Evolutionary conservation across 1,284 basidiomycete genomes (phyloP).

Genomic region (Ceratobasidium sp.): DNA sequence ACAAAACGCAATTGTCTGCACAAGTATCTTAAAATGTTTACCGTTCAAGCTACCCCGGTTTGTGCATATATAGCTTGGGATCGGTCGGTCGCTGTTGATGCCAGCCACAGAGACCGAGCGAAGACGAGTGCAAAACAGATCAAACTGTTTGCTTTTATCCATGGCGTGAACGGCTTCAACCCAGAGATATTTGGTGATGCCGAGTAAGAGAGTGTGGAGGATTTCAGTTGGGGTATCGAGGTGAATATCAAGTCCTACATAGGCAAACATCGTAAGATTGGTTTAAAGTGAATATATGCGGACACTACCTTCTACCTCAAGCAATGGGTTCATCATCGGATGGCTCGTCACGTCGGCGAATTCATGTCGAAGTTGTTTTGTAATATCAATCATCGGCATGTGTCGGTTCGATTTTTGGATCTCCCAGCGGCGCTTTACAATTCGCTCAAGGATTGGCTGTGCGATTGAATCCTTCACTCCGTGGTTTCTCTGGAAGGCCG

Average conservation of each 20-base stretch:
- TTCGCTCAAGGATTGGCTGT: background rate
- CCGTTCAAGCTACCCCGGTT: conserved; percentile 50
- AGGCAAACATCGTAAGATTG: too few relatives aligned
- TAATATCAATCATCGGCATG: background rate
- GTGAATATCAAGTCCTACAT: conserved; percentile 42
- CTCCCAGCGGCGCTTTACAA: background rate
- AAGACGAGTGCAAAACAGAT: conserved; percentile 47
- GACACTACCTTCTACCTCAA: background rate
- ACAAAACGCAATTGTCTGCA: conserved; percentile 50
- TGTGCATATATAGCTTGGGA: conserved; percentile 48
- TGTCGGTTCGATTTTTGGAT: background rate
- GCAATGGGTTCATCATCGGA: conserved; percentile 1
- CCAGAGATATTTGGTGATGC: conserved; percentile 54
- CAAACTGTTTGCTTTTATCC: conserved; percentile 46
- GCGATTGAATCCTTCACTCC: conserved; percentile 37
- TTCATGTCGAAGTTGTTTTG: background rate
- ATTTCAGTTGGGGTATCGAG: conserved; percentile 51
- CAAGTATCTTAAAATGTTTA: conserved; percentile 52
- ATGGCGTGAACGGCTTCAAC: conserved; percentile 47
- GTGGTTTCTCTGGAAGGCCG: background rate
- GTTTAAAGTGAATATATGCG: background rate
- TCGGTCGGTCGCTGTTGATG: conserved; percentile 1
- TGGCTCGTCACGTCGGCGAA: background rate
- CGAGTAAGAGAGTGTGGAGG: conserved; percentile 52
- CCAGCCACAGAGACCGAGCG: conserved; percentile 14